These are phyloP conservation scores for Blastobotrys niveus DNA, from an alignment of 1,139 yeast species.

Conservation along the genomic window DNA sequence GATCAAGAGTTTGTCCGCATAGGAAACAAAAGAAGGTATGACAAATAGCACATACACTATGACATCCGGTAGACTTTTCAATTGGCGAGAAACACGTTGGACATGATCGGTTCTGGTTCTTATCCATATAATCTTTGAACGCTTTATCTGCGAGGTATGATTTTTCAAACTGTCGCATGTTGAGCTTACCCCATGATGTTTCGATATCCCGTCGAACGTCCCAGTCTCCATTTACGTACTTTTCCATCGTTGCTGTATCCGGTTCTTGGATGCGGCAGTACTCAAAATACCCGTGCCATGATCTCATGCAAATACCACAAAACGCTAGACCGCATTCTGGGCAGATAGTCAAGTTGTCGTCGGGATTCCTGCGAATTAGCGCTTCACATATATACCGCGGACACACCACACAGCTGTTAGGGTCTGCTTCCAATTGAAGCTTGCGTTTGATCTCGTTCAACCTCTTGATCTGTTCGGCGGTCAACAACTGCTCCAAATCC, in stretches of 20 bases:
- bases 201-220: slow-evolving; percentile 39
- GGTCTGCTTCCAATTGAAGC: slow-evolving; percentile 45
- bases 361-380: slow-evolving; percentile 45
- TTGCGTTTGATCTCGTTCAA: slow-evolving; percentile 39
- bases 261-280: slow-evolving; percentile 42
- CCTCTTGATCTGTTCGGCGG: slow-evolving; percentile 35
- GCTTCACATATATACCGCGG: slow-evolving; percentile 46
- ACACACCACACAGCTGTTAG: slow-evolving; percentile 49
- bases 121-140: slow-evolving; percentile 43
- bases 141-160: slow-evolving; percentile 46
- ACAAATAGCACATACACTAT: slow-evolving; percentile 60
- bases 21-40: slow-evolving; percentile 49
- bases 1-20: slow-evolving; percentile 44
- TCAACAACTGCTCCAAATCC: slow-evolving; percentile 31
- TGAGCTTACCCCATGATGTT: slow-evolving; percentile 46
- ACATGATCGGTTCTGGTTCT: slow-evolving; percentile 45
- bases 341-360: slow-evolving; percentile 51
- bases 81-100: slow-evolving; percentile 52
- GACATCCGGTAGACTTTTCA: slow-evolving; percentile 63
- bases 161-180: slow-evolving; percentile 42
- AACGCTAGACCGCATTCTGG: slow-evolving; percentile 51
- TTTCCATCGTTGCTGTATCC: slow-evolving; percentile 41
- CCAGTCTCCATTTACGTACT: slow-evolving; percentile 36
- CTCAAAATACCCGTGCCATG: slow-evolving; percentile 61
- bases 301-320: slow-evolving; percentile 53